A percentile compares a stretch with the other conserved stretches of the same genome.
phyloP scores from a whole-genome alignment of 371 early-diverging fungal species.

The Zychaea mexicana region DNA sequence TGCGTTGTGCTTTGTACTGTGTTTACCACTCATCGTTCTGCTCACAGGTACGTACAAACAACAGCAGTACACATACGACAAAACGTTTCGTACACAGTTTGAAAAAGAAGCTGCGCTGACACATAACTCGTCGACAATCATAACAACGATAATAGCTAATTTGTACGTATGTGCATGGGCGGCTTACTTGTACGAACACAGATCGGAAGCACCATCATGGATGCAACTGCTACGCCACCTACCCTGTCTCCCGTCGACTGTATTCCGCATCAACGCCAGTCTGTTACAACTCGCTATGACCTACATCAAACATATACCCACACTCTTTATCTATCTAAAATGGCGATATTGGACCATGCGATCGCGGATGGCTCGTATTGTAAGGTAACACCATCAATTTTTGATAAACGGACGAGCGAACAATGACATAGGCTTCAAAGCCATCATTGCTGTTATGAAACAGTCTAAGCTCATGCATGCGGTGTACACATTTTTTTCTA shows the following conservation, averaged over 20 bases:
- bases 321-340: slow-evolving; percentile 32
- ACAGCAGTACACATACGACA: too few species aligned
- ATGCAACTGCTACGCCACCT: slow-evolving; percentile 22
- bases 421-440: too few species aligned
- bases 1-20: slow-evolving; percentile 30
- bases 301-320: slow-evolving; percentile 31
- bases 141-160: slow-evolving; percentile 1
- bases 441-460: too few species aligned
- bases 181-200: slow-evolving; percentile 37
- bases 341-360: slow-evolving; percentile 44
- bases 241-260: slow-evolving; percentile 38
- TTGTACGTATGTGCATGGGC: slow-evolving; percentile 57
- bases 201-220: slow-evolving; percentile 19
- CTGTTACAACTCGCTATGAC: slow-evolving; percentile 16
- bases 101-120: too few species aligned
- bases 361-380: slow-evolving; percentile 29
- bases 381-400: slow-evolving; percentile 30
- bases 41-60: slow-evolving; percentile 37
- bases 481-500: too few species aligned
- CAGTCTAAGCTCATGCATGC: too few species aligned
- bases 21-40: slow-evolving; percentile 38
- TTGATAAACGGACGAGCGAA: too few species aligned
- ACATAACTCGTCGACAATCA: too few species aligned
- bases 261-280: slow-evolving; percentile 40
- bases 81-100: too few species aligned